Conservation (phyloP, 306 rosid genomes). For the Prunus mongolica region DNA sequence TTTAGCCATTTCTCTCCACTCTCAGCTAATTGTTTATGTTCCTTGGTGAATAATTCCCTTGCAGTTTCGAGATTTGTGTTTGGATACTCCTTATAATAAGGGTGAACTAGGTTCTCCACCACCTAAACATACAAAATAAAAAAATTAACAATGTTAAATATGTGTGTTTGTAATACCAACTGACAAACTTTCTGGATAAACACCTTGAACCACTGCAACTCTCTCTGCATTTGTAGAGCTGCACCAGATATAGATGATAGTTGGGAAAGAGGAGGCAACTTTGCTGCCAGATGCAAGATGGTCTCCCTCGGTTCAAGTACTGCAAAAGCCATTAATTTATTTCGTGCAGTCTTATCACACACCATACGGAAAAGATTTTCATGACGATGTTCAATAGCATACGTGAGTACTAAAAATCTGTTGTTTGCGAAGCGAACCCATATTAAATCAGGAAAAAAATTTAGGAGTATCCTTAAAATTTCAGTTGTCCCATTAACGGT, state of each 20-base stretch:
- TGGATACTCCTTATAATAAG: background rate
- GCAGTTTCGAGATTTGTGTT: constrained; percentile 14
- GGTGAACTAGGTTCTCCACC: constrained; percentile 12
- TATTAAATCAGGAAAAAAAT: constrained; percentile 42
- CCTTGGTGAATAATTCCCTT: constrained; percentile 47
- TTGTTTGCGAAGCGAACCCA: constrained; percentile 30
- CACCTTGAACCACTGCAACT: constrained; percentile 34
- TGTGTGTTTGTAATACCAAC: constrained; percentile 1
- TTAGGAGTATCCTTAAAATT: constrained; percentile 33
- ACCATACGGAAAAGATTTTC: constrained; percentile 38
- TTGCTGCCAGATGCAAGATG: constrained; percentile 52
- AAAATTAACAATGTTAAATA: background rate
- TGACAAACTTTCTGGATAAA: background rate
- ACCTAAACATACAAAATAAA: background rate
- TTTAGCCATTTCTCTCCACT: constrained; percentile 55
- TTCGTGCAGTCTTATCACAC: constrained; percentile 25
- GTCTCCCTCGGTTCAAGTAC: background rate
- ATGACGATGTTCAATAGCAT: constrained; percentile 40
- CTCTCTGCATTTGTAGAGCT: constrained; percentile 57
- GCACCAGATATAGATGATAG: constrained; percentile 41
- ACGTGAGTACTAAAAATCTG: constrained; percentile 27
- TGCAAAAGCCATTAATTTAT: background rate
- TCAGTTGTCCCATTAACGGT: constrained; percentile 44
- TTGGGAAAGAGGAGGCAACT: constrained; percentile 28
- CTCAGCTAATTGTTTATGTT: constrained; percentile 39